Evolutionary conservation across 176 grass and related monocot genomes (phyloP).

Genomic region (Sorghum bicolor): Sorghum_bicolor_NCBIv3 NC_012879.2:160501-161000

Average conservation of each 20-base stretch:
- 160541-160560: neutral
- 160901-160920: conserved; percentile 79
- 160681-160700: neutral
- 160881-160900: conserved; percentile 92
- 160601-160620: neutral
- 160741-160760: neutral
- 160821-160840: conserved; percentile 96
- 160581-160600: neutral
- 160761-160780: conserved; percentile 11
- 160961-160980: conserved; percentile 91
- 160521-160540: neutral
- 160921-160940: conserved; percentile 95
- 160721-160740: neutral
- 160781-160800: conserved; percentile 44
- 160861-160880: conserved; percentile 96
- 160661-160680: neutral
- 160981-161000: conserved; percentile 92
- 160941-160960: conserved; percentile 93
- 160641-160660: neutral
- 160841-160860: conserved; percentile 94
- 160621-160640: neutral
- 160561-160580: neutral
- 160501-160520: neutral
- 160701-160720: neutral
- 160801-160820: conserved; percentile 99